Evolutionary conservation across 768 basidiomycete species (phyloP).

Genomic region (Dacryopinax spathularia): DNA sequence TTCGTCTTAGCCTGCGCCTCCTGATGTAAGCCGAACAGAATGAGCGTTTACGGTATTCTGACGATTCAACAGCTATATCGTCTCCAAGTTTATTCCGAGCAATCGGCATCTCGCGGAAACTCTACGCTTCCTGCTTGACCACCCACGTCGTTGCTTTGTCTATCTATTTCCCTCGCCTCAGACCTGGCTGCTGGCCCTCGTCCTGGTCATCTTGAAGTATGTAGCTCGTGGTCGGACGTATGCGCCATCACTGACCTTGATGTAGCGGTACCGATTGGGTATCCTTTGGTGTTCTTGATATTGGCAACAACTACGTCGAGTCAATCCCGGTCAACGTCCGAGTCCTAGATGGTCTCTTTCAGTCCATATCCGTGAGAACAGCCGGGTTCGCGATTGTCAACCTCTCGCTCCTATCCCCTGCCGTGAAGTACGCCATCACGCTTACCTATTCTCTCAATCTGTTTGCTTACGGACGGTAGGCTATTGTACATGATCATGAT

Average conservation of each 20-base stretch:
- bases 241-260: neutral
- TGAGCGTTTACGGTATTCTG: neutral
- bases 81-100: conserved; percentile 45
- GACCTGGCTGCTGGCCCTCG: conserved; percentile 72
- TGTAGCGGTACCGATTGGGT: conserved; percentile 70
- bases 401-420: conserved; percentile 65
- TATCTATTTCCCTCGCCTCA: conserved; percentile 88
- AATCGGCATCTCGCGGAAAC: conserved; percentile 59
- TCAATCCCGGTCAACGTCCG: conserved; percentile 56
- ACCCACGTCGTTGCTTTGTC: conserved; percentile 79
- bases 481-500: conserved; percentile 88
- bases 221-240: conserved; percentile 15
- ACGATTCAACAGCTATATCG: conserved; percentile 46
- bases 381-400: conserved; percentile 75
- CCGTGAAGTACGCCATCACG: conserved; percentile 51
- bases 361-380: conserved; percentile 62
- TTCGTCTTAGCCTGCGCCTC: conserved; percentile 49
- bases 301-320: conserved; percentile 57
- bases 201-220: conserved; percentile 59
- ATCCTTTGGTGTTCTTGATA: conserved; percentile 76
- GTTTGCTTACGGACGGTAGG: conserved; percentile 27
- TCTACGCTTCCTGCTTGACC: conserved; percentile 81
- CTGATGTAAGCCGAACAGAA: conserved; percentile 47
- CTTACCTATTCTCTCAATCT: neutral
- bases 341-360: conserved; percentile 60